phyloP scores from a whole-genome alignment of 1,284 basidiomycete species.

The Salmacisia buchloeana region DNA sequence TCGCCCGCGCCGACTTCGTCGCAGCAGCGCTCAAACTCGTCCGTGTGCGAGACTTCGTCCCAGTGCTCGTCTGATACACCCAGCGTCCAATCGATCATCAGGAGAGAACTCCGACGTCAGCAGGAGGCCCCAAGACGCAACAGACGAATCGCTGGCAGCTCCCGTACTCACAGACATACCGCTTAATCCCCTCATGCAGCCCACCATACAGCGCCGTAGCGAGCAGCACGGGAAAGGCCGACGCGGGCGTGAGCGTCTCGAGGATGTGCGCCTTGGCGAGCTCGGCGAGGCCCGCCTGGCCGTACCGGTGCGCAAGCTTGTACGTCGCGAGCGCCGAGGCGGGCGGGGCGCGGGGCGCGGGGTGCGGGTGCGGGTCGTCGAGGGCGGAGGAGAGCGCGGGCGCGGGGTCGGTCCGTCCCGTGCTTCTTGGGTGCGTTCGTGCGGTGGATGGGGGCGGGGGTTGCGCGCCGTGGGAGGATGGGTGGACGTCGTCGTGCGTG shows the following conservation, averaged over 20 bases:
- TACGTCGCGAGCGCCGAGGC: slow-evolving; percentile 65
- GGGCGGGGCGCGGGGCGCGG: slow-evolving; percentile 57
- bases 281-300: slow-evolving; percentile 62
- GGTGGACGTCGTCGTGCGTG: too few species aligned
- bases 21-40: slow-evolving; percentile 44
- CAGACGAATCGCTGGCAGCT: too few species aligned
- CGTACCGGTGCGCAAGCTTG: slow-evolving; percentile 72
- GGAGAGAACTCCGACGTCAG: background rate
- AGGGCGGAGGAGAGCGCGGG: background rate
- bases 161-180: slow-evolving; percentile 36
- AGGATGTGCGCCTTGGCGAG: slow-evolving; percentile 72
- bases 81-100: background rate
- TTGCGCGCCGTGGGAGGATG: too few species aligned
- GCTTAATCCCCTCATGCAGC: slow-evolving; percentile 36
- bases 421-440: background rate
- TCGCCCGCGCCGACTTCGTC: slow-evolving; percentile 42
- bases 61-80: slow-evolving; percentile 25
- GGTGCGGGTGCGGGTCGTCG: slow-evolving; percentile 69
- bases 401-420: background rate
- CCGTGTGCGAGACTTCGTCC: slow-evolving; percentile 29
- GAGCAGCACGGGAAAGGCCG: slow-evolving; percentile 67
- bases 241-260: slow-evolving; percentile 64
- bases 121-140: background rate
- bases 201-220: slow-evolving; percentile 50
- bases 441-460: background rate